Evolutionary conservation across 371 early-diverging fungal species (phyloP).

Genomic region (Rhizomucor pusillus): DNA sequence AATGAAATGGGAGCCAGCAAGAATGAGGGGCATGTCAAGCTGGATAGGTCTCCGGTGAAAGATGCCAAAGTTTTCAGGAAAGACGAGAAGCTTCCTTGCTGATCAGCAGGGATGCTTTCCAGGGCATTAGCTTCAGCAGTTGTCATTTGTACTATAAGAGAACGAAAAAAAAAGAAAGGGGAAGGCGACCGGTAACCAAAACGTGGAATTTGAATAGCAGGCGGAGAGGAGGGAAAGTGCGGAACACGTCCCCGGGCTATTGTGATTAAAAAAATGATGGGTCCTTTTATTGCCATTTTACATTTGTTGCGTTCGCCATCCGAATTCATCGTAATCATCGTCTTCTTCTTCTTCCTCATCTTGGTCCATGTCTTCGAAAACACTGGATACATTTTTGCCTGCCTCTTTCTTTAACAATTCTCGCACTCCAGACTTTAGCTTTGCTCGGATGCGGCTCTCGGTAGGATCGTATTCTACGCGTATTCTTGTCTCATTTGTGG

Average conservation of each 20-base stretch:
- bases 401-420: slow-evolving; percentile 2
- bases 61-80: slow-evolving; percentile 73
- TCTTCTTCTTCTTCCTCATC: slow-evolving; percentile 12
- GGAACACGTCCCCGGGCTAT: too few relatives aligned
- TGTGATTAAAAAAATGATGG: too few relatives aligned
- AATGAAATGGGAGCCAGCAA: slow-evolving; percentile 72
- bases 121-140: slow-evolving; percentile 25
- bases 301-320: slow-evolving; percentile 16
- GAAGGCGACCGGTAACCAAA: too few relatives aligned
- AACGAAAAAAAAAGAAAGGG: too few relatives aligned
- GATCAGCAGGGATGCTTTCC: slow-evolving; percentile 61
- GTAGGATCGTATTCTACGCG: neutral
- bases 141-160: slow-evolving; percentile 5
- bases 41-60: slow-evolving; percentile 79
- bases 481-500: neutral
- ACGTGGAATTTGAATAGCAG: too few relatives aligned
- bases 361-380: slow-evolving; percentile 9
- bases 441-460: neutral
- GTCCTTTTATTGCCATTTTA: neutral
- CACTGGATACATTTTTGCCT: neutral
- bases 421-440: neutral
- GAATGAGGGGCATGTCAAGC: slow-evolving; percentile 78
- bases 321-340: slow-evolving; percentile 1
- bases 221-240: too few relatives aligned
- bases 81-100: slow-evolving; percentile 68